Percentiles rank a stretch among this genome's conserved stretches.
phyloP scores from a whole-genome alignment of 148 eudicot genomes.

The Limonium bicolor region DNA sequence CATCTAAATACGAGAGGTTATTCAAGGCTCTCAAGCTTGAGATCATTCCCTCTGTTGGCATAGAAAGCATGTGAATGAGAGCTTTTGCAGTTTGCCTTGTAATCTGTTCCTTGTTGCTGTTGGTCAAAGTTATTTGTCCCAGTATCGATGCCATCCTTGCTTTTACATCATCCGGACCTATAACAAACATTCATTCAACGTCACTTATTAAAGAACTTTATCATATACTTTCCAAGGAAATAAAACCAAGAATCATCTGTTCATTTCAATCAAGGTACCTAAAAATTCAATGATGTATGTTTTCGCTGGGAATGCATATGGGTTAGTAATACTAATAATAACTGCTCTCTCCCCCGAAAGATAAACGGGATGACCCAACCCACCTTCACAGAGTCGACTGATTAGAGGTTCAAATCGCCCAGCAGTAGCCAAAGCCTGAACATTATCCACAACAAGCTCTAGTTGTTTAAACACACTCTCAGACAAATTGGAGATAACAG shows the following conservation, averaged over 20 bases:
- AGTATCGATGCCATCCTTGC: conserved; percentile 38
- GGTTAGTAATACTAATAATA: not conserved
- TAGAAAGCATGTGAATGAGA: conserved; percentile 38
- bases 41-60: conserved; percentile 24
- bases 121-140: conserved; percentile 52
- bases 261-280: not conserved
- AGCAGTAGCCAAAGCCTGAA: conserved; percentile 42
- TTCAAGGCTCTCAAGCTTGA: conserved; percentile 38
- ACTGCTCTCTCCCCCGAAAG: not conserved
- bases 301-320: too few relatives aligned
- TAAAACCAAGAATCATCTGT: too few relatives aligned
- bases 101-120: conserved; percentile 37
- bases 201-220: too few relatives aligned
- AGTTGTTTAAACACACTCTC: conserved; percentile 34
- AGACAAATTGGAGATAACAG: conserved; percentile 40
- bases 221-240: too few relatives aligned
- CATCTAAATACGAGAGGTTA: conserved; percentile 42
- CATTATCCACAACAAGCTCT: conserved; percentile 37
- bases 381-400: conserved; percentile 37
- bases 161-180: conserved; percentile 35
- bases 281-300: conserved; percentile 1
- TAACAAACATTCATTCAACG: too few relatives aligned
- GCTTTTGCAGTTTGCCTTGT: conserved; percentile 34
- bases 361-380: not conserved
- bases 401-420: conserved; percentile 58